Evolutionary conservation across 345 rosid genomes (phyloP), one percentile per base, ranked within the genome.

Genomic region (Anacardium occidentale): DNA sequence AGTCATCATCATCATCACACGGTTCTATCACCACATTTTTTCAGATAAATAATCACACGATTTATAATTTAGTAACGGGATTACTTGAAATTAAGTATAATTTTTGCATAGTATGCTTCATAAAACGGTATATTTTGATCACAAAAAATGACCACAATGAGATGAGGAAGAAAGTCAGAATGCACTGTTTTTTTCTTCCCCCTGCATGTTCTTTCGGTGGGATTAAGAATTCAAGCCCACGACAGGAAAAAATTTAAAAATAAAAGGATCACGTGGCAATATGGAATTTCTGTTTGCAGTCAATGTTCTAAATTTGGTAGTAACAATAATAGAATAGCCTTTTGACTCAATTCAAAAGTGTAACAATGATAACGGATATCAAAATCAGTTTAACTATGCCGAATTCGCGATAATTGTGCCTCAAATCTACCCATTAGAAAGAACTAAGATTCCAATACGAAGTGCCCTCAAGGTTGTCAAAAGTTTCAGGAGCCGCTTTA

Each of bases 401-500:
- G 6, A 22, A 25, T 29, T 58, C 25, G 51, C 56, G 20, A 70
- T 65, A 25, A 50, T 58, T 57, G 63, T 53, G 50, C 59, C 69
- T 75, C 62, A 50, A 25, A 52, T 67, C 56, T 22, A 69, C 60
- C 66, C 62, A 69, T 13, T 8, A 59, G 3, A 54, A 56, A 42
- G 61, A 69, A 69, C 32, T 56, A 40, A 40, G 50, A 51, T 37
- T 48, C 47, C 29, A 63, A 68, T 48, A 64, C 14, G 34, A 62
- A 75, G 66, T 64, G 50, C 7, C 3, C 70, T 66, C 76, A 64
- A 26, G 54, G 47, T 45, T 7, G 44, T 22, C 21, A 3, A 71
- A 66, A 66, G 25, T 18, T 37, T 55, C 56, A 40, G 51, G 62
- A 60, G 69, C 24, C 58, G 50, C 66, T 40, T 62, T 60, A 34